A percentile compares a stretch with the other conserved stretches of the same genome.
Conservation (phyloP, 2,329 filamentous ascomycete species). For the Rhynchosporium graminicola region DNA sequence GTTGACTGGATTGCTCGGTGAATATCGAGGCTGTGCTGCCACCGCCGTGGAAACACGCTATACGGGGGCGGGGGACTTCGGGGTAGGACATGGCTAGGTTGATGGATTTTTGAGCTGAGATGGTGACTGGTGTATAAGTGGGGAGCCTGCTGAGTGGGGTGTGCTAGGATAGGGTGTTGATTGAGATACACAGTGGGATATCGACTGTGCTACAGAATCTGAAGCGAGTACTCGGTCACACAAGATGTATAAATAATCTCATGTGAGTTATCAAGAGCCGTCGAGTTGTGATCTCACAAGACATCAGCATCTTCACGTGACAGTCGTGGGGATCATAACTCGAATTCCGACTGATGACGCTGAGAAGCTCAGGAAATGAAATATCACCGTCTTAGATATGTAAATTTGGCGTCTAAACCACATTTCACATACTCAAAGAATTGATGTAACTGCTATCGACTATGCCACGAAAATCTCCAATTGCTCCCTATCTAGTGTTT, state of each 20-base stretch:
- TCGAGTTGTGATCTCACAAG: not conserved
- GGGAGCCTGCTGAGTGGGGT: no score
- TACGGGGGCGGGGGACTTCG: conserved; percentile 22
- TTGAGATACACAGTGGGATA: no score
- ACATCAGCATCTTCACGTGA: not conserved
- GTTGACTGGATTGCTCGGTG: conserved; percentile 24
- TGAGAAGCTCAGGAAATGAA: not conserved
- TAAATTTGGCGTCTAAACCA: no score
- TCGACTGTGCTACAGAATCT: no score
- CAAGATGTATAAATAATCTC: no score
- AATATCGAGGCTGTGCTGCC: conserved; percentile 30
- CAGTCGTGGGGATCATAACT: not conserved
- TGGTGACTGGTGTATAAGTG: no score
- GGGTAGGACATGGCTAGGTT: conserved; percentile 5
- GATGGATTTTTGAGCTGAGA: not conserved
- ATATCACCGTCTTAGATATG: not conserved
- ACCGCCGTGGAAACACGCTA: conserved; percentile 34
- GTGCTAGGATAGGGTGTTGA: no score
- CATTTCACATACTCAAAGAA: no score
- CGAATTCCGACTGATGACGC: conserved; percentile 4
- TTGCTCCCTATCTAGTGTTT: no score
- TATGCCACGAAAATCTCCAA: no score
- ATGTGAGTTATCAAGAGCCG: not conserved
- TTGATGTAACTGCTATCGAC: no score
- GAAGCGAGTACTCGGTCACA: no score